Evolutionary conservation across 768 basidiomycete species (phyloP), one percentile per base, ranked within the genome.

Genomic region (Mycena crocata): DNA sequence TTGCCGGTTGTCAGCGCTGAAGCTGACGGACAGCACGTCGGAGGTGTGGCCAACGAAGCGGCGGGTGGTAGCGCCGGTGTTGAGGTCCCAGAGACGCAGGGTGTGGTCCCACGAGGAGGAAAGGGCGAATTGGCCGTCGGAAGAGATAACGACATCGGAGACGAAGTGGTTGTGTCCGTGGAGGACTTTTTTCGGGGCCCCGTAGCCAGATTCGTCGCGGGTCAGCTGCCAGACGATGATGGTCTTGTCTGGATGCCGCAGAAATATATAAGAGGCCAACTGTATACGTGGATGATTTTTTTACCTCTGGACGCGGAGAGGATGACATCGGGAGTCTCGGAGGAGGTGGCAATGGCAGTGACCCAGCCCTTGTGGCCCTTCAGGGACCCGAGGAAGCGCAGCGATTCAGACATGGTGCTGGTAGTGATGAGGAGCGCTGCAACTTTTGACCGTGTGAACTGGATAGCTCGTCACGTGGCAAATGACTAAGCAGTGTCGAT

Each of bases 81-180:
- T 98, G 68, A 99, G 89, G 83, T 99, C 98, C 98, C 98, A 99
- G 67, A 99, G 91, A 77, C 98, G 94, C 75, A 99, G 93, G 40
- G 98, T 99, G 86, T 99, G 97, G 85, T 99, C 98, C 98, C 98
- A 99, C 45, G 97, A 99, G 40, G 98, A 93, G 69, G 98, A 99
- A 67, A 99, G 92, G 49, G 98, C 97, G 81, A 98, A 99, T 84
- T 99, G 97, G 76, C 98, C 98, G 79, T 99, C 98, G 66, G 97
- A 98, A 66, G 97, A 98, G 80, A 98, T 96, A 75, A 98, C 97
- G 74, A 99, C 94, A 78, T 98, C 96, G 42, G 96, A 98, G 65
- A 98, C 96, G 79, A 98, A 98, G 87, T 98, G 97, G 85, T 98
- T 99, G 87, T 99, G 98, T 68, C 98, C 97, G 79, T 95, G 93